Evolutionary conservation across 345 rosid species (phyloP).

Genomic region (Clausena lansium): DNA sequence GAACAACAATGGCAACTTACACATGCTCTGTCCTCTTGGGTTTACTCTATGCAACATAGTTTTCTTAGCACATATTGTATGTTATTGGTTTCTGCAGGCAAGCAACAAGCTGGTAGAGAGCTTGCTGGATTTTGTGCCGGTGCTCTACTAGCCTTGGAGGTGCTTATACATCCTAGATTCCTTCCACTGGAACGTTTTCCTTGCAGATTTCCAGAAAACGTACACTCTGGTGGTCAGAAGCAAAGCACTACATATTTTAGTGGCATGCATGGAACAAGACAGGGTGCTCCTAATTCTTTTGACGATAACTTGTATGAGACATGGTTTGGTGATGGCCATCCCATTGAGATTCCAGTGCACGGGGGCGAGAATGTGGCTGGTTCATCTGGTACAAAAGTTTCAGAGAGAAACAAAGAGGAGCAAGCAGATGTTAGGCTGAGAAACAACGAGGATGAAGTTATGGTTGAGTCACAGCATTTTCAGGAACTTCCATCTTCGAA

Average conservation of each 20-base stretch:
- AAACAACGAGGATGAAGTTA: slow-evolving; percentile 22
- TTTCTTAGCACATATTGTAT: not conserved
- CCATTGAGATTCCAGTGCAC: slow-evolving; percentile 18
- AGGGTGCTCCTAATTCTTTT: slow-evolving; percentile 26
- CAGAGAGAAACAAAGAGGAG: slow-evolving; percentile 22
- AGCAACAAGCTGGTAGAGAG: slow-evolving; percentile 49
- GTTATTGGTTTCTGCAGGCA: slow-evolving; percentile 42
- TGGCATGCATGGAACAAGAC: slow-evolving; percentile 22
- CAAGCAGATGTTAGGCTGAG: slow-evolving; percentile 22
- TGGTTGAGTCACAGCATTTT: slow-evolving; percentile 25
- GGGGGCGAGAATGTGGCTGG: slow-evolving; percentile 14
- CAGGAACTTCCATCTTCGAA: slow-evolving; percentile 28
- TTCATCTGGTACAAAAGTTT: slow-evolving; percentile 21
- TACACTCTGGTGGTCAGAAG: slow-evolving; percentile 28
- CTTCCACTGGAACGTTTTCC: slow-evolving; percentile 51
- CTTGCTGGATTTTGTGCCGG: slow-evolving; percentile 64
- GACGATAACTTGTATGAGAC: slow-evolving; percentile 39
- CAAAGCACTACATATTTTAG: slow-evolving; percentile 23
- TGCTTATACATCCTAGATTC: slow-evolving; percentile 79
- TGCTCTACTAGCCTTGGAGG: slow-evolving; percentile 75
- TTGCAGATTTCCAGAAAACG: slow-evolving; percentile 20
- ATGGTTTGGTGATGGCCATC: slow-evolving; percentile 38
- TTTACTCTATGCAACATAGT: not conserved
- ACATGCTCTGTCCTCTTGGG: no score
- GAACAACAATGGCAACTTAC: not conserved